A percentile compares a stretch with the other conserved stretches of the same genome.
Evolutionary conservation across 1,284 basidiomycete genomes (phyloP).

Genomic region (Cutaneotrichosporon cavernicola): DNA sequence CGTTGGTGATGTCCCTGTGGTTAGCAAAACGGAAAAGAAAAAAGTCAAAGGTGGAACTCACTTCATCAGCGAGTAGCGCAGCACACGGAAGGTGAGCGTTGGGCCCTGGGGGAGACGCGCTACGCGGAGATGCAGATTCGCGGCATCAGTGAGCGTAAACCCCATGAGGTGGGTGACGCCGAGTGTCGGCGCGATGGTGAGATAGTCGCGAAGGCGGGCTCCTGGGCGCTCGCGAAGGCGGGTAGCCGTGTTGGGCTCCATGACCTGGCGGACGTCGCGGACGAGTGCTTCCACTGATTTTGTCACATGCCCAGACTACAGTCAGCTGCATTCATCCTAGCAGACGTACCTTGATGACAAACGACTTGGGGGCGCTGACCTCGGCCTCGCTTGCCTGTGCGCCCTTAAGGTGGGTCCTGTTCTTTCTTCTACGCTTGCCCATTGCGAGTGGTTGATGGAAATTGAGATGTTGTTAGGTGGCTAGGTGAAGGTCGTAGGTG

Average conservation of each 20-base stretch:
- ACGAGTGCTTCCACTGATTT: constrained; percentile 83
- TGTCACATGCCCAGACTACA: constrained; percentile 79
- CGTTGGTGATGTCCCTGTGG: constrained; percentile 24
- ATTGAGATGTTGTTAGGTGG: constrained; percentile 5
- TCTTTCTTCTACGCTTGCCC: constrained; percentile 73
- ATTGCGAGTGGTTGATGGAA: constrained; percentile 51
- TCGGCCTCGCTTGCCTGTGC: constrained; percentile 46
- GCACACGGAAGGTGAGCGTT: constrained; percentile 87
- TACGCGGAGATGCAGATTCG: constrained; percentile 76
- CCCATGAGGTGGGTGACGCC: constrained; percentile 91
- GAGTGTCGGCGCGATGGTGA: constrained; percentile 86
- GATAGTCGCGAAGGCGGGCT: constrained; percentile 92
- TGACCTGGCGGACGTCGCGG: constrained; percentile 85
- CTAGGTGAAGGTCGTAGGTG: not conserved
- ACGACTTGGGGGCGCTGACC: constrained; percentile 58
- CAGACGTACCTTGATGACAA: constrained; percentile 70
- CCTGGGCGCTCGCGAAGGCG: constrained; percentile 82
- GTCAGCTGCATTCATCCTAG: constrained; percentile 7
- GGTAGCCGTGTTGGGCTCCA: constrained; percentile 97
- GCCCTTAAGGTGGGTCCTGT: constrained; percentile 79
- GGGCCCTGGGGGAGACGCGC: constrained; percentile 88
- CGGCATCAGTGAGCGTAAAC: constrained; percentile 80
- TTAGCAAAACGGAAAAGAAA: not conserved
- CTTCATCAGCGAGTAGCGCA: constrained; percentile 86
- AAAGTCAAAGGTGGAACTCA: constrained; percentile 26